phyloP scores from a whole-genome alignment of 345 rosid genomes.

The Excoecaria agallocha region DNA sequence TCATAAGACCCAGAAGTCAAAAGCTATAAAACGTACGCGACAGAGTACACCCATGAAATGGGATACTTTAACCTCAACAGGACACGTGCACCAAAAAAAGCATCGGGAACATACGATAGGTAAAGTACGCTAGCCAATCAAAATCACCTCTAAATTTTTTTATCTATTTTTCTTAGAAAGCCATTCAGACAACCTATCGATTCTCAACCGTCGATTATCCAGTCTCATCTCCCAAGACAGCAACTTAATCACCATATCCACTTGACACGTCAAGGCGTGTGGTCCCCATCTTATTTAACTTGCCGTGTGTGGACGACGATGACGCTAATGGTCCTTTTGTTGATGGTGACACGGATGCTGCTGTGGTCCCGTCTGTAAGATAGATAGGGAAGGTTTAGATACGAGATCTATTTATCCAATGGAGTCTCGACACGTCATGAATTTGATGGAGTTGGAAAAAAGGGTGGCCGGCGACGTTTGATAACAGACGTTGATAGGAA shows the following conservation, averaged over 20 bases:
- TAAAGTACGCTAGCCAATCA: constrained; percentile 5
- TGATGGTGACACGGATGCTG: constrained; percentile 24
- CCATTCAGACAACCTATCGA: not conserved
- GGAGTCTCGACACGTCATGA: constrained; percentile 8
- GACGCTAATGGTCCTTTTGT: not conserved
- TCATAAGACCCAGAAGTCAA: no score
- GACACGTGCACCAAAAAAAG: constrained; percentile 7
- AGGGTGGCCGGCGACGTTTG: constrained; percentile 4
- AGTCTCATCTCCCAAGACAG: constrained; percentile 14
- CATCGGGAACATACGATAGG: constrained; percentile 25
- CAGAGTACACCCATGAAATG: not conserved
- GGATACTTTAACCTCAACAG: not conserved
- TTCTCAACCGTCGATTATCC: constrained; percentile 6
- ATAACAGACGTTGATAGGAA: no score
- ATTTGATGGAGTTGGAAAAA: not conserved
- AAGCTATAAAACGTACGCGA: no score
- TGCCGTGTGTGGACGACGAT: constrained; percentile 12
- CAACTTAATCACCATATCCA: constrained; percentile 7
- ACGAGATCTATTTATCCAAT: constrained; percentile 24
- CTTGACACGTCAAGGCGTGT: constrained; percentile 30
- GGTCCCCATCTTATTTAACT: not conserved
- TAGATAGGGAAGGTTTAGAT: constrained; percentile 15
- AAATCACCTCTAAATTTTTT: not conserved
- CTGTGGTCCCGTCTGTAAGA: constrained; percentile 33
- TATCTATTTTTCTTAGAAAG: not conserved